Conservation (phyloP, 2,329 filamentous ascomycete species). For the Elsinoe fawcettii region DNA sequence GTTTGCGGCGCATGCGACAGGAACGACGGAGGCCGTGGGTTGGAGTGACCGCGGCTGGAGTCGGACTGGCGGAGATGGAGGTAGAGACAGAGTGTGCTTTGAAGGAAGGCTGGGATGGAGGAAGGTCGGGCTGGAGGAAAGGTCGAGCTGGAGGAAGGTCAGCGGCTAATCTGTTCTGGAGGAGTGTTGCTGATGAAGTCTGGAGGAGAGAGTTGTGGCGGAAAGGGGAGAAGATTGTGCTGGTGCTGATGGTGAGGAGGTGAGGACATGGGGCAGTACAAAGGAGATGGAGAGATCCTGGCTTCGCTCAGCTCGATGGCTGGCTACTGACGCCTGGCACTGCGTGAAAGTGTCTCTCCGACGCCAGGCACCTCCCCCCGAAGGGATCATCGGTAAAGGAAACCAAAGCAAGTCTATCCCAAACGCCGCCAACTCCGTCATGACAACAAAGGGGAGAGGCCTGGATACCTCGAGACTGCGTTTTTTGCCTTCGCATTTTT, state of each 20-base stretch:
- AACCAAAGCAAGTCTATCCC: background rate
- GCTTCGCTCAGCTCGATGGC: background rate
- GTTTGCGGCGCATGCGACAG: too few species aligned
- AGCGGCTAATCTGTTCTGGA: background rate
- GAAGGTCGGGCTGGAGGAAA: too few species aligned
- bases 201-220: background rate
- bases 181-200: background rate
- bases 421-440: background rate
- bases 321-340: background rate
- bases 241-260: background rate
- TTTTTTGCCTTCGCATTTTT: conserved; percentile 15
- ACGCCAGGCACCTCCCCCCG: conserved; percentile 1
- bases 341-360: conserved; percentile 2
- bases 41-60: too few species aligned
- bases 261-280: background rate
- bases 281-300: conserved; percentile 6
- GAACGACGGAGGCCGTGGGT: too few species aligned
- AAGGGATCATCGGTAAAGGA: conserved; percentile 3
- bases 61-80: too few species aligned
- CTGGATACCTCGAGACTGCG: conserved; percentile 14
- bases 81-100: too few species aligned
- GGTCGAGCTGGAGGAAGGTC: too few species aligned
- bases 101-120: too few species aligned
- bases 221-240: background rate
- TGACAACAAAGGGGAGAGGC: conserved; percentile 1